Base-by-base conservation (phyloP, 1,284 basidiomycete genomes). In the Rhodotorula mucilaginosa region DNA sequence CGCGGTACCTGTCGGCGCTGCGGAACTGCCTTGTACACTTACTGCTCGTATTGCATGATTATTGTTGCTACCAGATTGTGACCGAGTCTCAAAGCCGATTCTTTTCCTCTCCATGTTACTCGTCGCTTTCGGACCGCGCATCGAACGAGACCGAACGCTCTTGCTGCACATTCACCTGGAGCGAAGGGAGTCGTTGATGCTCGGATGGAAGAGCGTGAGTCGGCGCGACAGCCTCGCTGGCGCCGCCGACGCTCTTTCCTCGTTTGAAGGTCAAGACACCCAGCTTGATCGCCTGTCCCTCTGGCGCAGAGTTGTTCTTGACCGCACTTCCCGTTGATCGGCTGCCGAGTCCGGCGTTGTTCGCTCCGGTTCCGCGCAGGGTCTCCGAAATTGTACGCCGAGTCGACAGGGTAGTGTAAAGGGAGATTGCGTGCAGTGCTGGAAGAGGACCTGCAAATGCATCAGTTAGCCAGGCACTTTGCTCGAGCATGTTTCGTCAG, bases 381-480 rank as follows among this genome's bases (percentile, higher is more conserved):
- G 51, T 49, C 4, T 54, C 46, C 19, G 58, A n/a, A 58, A 71
- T 46, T 21, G 12, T 15, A 18, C 58, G 60, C 7, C 69, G 65
- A 0, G 67, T 39, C 3, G 49, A 39, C 39, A 74, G 58, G 23
- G 69, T 74, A 39, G 66, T 67, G 58, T 64, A 58, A 23, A 74
- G 67, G 5, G 72, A 69, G 39, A 74, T 61, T 48, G 69, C 69
- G 69, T 74, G 70, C 15, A 68, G 65, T 4, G 67, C 61, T 3
- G 72, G 64, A 15, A 74, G 67, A 3, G 72, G 71, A 15, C 60
- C 64, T 65, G 59, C 46, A 19, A 3, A 19, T 3, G 19, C 21
- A 3, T 46, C 48, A 60, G 59, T 21, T 49, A 10, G 49, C 49
- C 5, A 1, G 34, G 34, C 34, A 34, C 34, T 34, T 34, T 34